A percentile compares a stretch with the other conserved stretches of the same genome.
phyloP scores from a whole-genome alignment of 495 filamentous ascomycete species.

The Aspergillus asperescens region DNA sequence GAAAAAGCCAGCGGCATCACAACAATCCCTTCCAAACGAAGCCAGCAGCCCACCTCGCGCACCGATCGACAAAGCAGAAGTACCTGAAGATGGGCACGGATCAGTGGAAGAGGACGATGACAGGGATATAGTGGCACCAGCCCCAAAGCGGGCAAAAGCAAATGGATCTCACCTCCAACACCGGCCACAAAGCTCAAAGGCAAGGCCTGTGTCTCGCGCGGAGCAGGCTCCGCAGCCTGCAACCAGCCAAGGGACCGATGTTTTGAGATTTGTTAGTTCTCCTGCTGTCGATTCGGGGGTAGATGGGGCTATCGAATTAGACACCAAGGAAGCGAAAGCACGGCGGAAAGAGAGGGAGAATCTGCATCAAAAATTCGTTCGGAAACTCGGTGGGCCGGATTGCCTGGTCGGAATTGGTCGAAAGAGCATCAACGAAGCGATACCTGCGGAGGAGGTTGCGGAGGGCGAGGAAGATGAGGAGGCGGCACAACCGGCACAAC shows the following conservation, averaged over 20 bases:
- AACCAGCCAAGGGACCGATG: constrained; percentile 35
- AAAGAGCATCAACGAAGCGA: constrained; percentile 51
- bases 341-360: constrained; percentile 53
- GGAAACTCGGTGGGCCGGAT: constrained; percentile 80
- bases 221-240: constrained; percentile 18
- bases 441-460: constrained; percentile 47
- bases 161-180: constrained; percentile 18
- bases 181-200: constrained; percentile 11
- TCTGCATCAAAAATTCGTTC: constrained; percentile 81
- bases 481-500: constrained; percentile 37
- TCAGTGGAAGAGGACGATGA: constrained; percentile 32
- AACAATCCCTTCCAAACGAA: constrained; percentile 14
- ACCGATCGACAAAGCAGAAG: constrained; percentile 3
- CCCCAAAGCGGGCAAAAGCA: constrained; percentile 34
- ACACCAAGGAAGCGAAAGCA: constrained; percentile 46
- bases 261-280: constrained; percentile 40
- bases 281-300: constrained; percentile 15
- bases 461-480: constrained; percentile 55
- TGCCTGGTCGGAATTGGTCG: constrained; percentile 66
- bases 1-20: constrained; percentile 45
- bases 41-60: neutral
- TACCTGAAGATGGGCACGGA: constrained; percentile 16
- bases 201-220: neutral
- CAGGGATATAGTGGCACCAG: constrained; percentile 38
- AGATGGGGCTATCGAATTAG: constrained; percentile 15